Evolutionary conservation across 768 basidiomycete species (phyloP).

Genomic region (Serendipita sp.): DNA sequence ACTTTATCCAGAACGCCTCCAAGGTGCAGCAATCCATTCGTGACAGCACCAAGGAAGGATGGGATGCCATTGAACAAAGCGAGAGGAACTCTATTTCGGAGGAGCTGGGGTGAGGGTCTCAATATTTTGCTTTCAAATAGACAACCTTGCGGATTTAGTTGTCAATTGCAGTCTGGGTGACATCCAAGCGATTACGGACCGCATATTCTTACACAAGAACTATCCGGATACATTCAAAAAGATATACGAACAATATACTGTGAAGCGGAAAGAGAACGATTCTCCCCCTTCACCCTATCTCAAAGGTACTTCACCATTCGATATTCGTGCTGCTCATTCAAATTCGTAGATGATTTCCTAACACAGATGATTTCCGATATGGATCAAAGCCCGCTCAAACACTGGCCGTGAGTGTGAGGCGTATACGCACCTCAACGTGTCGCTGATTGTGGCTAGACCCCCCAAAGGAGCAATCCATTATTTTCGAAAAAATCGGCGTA

Average conservation of each 20-base stretch:
- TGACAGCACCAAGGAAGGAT: background rate
- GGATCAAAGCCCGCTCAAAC: background rate
- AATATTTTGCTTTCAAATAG: background rate
- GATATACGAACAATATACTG: background rate
- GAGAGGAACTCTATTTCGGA: background rate
- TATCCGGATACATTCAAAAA: background rate
- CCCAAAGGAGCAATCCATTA: background rate
- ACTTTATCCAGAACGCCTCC: background rate
- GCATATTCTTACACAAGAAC: too few species aligned
- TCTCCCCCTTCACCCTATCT: background rate
- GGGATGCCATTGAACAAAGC: background rate
- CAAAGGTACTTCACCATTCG: background rate
- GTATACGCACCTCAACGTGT: background rate
- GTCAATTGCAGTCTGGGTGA: background rate
- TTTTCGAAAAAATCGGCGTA: background rate
- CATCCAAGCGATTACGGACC: background rate
- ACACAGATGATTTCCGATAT: background rate
- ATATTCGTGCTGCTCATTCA: too few species aligned
- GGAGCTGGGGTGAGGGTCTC: background rate
- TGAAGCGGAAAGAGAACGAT: background rate
- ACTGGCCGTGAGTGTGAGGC: slow-evolving; percentile 1
- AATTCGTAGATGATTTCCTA: too few species aligned
- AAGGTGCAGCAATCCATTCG: background rate
- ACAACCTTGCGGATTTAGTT: background rate
- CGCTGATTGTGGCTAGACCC: background rate